Percentiles rank a stretch among this genome's conserved stretches.
Conservation (phyloP, 495 filamentous ascomycete species). For the Tuber magnatum region DNA sequence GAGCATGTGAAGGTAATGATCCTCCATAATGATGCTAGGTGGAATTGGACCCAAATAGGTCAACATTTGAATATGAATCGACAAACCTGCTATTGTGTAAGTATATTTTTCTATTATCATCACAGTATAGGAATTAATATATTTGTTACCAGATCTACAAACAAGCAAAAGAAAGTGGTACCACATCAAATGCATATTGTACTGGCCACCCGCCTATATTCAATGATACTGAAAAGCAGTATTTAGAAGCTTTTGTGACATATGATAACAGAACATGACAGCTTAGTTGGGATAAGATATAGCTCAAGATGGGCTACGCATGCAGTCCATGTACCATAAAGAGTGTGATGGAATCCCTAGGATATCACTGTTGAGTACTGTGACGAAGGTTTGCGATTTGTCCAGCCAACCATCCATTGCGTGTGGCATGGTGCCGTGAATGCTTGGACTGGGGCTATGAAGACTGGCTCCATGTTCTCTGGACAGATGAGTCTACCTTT, state of each 20-base stretch:
- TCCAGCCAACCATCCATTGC: no score
- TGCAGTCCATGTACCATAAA: no score
- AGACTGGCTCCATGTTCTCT: no score
- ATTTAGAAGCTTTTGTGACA: slow-evolving; percentile 4
- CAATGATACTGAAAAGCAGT: slow-evolving; percentile 1
- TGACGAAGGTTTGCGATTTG: no score
- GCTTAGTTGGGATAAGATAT: neutral
- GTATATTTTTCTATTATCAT: neutral
- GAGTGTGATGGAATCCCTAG: no score
- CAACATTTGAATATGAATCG: neutral
- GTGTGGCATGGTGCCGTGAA: no score
- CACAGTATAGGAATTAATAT: no score
- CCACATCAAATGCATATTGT: neutral
- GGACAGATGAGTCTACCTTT: no score
- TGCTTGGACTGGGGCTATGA: no score
- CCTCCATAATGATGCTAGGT: slow-evolving; percentile 5
- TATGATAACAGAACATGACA: neutral
- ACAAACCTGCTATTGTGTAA: neutral
- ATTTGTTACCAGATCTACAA: slow-evolving; percentile 18
- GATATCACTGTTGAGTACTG: no score
- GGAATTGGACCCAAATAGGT: slow-evolving; percentile 5
- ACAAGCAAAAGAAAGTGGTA: slow-evolving; percentile 8
- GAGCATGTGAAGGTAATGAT: slow-evolving; percentile 3
- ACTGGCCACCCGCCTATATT: neutral
- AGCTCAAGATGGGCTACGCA: neutral